Percentiles rank a stretch among this genome's conserved stretches.
These are phyloP conservation scores for Usnea hakonensis DNA, from an alignment of 495 filamentous ascomycete genomes.

Conservation along the genomic window DNA sequence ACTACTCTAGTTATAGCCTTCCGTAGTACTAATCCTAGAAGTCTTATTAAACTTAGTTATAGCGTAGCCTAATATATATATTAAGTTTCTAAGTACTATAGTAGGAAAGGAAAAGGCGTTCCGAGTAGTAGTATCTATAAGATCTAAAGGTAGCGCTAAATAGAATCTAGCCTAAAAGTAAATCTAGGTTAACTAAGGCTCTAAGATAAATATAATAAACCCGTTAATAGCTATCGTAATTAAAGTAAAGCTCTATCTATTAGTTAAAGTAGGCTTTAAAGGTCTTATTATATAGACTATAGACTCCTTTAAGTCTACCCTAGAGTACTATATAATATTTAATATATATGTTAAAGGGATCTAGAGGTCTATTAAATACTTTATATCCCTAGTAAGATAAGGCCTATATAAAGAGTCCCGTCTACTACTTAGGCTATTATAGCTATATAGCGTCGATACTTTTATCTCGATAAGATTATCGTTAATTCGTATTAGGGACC, in stretches of 20 bases:
- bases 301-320: not conserved
- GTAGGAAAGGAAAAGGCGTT: not conserved
- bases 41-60: too few relatives aligned
- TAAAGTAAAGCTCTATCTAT: not conserved
- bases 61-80: too few relatives aligned
- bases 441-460: not conserved
- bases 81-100: not conserved
- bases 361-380: not conserved
- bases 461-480: not conserved
- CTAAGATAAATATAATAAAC: not conserved
- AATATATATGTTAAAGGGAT: rapidly evolving
- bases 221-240: not conserved
- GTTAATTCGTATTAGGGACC: not conserved
- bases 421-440: too few relatives aligned
- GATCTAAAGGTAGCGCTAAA: not conserved
- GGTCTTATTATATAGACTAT: not conserved
- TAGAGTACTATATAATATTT: not conserved
- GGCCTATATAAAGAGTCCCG: too few relatives aligned
- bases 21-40: too few relatives aligned
- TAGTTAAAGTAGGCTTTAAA: not conserved
- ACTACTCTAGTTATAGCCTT: too few relatives aligned
- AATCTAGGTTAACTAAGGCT: not conserved
- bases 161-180: not conserved
- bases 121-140: not conserved
- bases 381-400: not conserved